phyloP scores from a whole-genome alignment of 768 basidiomycete species.

The Tylopilus intermedius region DNA sequence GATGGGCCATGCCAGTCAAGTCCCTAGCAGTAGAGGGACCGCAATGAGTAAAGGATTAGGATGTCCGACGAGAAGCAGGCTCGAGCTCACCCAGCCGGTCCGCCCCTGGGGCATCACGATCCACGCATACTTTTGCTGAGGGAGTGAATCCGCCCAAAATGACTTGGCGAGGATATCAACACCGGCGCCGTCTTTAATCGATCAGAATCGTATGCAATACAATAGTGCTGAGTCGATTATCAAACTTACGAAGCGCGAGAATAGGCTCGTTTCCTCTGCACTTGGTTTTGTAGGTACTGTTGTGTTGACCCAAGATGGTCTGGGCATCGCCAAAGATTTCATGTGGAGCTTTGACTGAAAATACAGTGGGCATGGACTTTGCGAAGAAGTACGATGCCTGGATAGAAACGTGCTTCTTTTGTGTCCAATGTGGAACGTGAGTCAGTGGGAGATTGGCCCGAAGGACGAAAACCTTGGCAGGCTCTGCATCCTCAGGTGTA shows the following conservation, averaged over 20 bases:
- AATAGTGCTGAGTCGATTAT: not conserved
- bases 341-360: conserved; percentile 54
- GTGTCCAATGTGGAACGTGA: conserved; percentile 42
- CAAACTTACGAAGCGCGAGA: conserved; percentile 56
- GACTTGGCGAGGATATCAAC: conserved; percentile 55
- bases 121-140: conserved; percentile 62
- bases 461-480: conserved; percentile 21
- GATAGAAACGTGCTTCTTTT: conserved; percentile 35
- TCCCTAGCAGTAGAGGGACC: conserved; percentile 44
- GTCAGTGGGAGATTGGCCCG: conserved; percentile 38
- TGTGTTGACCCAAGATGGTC: not conserved
- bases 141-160: conserved; percentile 64
- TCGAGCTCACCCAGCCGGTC: conserved; percentile 66
- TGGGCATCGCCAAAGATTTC: conserved; percentile 22
- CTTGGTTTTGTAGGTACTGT: not conserved
- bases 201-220: not conserved
- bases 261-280: conserved; percentile 42
- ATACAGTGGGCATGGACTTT: conserved; percentile 50
- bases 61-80: not conserved
- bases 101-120: conserved; percentile 75
- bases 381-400: conserved; percentile 57
- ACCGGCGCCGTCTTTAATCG: conserved; percentile 75
- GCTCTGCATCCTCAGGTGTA: no score
- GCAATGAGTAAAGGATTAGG: not conserved
- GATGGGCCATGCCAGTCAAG: conserved; percentile 92